Conservation (phyloP, 2,329 filamentous ascomycete species). For the Calonectria honghensis region DNA sequence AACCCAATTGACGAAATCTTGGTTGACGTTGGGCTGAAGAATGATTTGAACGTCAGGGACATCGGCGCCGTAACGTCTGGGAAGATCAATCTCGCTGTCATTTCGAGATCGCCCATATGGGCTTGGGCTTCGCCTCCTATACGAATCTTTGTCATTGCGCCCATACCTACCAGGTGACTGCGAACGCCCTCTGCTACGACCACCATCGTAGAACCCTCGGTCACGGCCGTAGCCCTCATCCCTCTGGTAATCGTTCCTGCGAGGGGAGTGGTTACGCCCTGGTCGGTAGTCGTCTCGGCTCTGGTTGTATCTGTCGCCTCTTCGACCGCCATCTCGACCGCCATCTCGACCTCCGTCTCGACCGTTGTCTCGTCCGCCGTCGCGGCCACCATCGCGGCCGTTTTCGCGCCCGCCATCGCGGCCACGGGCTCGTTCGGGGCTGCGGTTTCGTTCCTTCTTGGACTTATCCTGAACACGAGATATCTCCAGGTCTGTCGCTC, state of each 20-base stretch:
- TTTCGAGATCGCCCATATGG: slow-evolving; percentile 72
- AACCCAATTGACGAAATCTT: slow-evolving; percentile 89
- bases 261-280: slow-evolving; percentile 76
- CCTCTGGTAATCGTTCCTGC: slow-evolving; percentile 72
- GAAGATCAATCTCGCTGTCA: slow-evolving; percentile 79
- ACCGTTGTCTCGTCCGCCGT: slow-evolving; percentile 49
- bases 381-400: slow-evolving; percentile 54
- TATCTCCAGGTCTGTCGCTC: slow-evolving; percentile 84
- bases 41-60: slow-evolving; percentile 94
- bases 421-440: slow-evolving; percentile 74
- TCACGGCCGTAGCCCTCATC: slow-evolving; percentile 77
- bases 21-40: slow-evolving; percentile 84
- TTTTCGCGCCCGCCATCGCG: slow-evolving; percentile 52
- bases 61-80: slow-evolving; percentile 81
- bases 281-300: slow-evolving; percentile 79
- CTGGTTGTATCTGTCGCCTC: slow-evolving; percentile 67
- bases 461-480: slow-evolving; percentile 88
- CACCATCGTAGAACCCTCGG: slow-evolving; percentile 64
- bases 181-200: slow-evolving; percentile 76
- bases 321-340: slow-evolving; percentile 62
- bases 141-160: slow-evolving; percentile 68
- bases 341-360: slow-evolving; percentile 65
- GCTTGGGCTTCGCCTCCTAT: slow-evolving; percentile 82
- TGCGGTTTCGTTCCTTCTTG: slow-evolving; percentile 76
- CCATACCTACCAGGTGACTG: slow-evolving; percentile 75